A percentile compares a stretch with the other conserved stretches of the same genome.
These are phyloP conservation scores for Kodamaea nitidulidarum DNA, from an alignment of 805 yeast species.

Conservation along the genomic window DNA sequence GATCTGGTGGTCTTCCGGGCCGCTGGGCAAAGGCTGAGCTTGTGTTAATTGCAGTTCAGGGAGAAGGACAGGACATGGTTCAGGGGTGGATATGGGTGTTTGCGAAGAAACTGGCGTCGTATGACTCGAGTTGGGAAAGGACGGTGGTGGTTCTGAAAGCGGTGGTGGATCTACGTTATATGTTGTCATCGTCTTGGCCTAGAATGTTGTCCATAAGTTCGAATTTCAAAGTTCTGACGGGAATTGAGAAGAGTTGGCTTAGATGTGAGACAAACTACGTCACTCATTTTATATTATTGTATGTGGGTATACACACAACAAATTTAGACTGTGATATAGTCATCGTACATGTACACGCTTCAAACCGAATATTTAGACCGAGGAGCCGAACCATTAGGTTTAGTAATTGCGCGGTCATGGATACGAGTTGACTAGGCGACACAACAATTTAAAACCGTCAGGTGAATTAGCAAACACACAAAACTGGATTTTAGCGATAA, in stretches of 20 bases:
- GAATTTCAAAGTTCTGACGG: too few species aligned
- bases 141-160: conserved; percentile 1
- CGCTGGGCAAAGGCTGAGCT: not conserved
- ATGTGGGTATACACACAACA: too few species aligned
- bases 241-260: not conserved
- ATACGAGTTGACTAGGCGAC: too few species aligned
- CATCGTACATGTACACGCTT: too few species aligned
- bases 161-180: conserved; percentile 10
- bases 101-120: not conserved
- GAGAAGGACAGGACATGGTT: not conserved
- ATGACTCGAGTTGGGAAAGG: not conserved
- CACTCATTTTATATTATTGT: not conserved
- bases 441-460: too few species aligned
- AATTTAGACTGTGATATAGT: too few species aligned
- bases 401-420: too few species aligned
- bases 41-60: not conserved
- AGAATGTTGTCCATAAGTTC: not conserved
- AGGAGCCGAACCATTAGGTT: too few species aligned
- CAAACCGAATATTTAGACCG: too few species aligned
- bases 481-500: too few species aligned
- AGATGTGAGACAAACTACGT: conserved; percentile 1
- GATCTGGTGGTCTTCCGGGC: not conserved
- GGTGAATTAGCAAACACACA: too few species aligned
- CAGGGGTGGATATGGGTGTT: not conserved
- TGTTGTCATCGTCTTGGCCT: not conserved